Evolutionary conservation across 1,284 basidiomycete species (phyloP), one percentile per base, ranked within the genome.

Genomic region (Apiotrichum sp.): DNA sequence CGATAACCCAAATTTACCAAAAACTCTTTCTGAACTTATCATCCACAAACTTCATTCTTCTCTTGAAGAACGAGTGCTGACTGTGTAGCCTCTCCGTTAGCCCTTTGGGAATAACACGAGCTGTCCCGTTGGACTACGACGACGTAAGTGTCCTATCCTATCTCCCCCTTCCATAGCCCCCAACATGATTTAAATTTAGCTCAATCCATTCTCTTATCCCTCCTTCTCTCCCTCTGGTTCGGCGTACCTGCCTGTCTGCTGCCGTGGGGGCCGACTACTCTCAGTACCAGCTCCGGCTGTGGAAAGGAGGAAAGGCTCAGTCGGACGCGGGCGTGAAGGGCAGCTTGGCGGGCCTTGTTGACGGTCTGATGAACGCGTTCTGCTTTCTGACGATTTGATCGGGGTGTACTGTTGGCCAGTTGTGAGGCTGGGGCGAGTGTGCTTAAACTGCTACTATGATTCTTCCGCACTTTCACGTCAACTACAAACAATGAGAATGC

Each of bases 201-300:
- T 74, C 65, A 74, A 74, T 74, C 73, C 73, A 74, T 74, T 74
- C 73, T 74, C 73, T 74, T 68, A 74, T 52, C 61, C 54, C 61
- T 61, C 56, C 50, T 56, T 53, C 22, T 29, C 43, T 55, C 53
- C 63, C 51, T 53, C 56, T 41, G 32, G 49, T 47, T 56, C 46
- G 49, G 40, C 62, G 57, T 58, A 53, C 65, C 61, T 56, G 52
- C 64, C 61, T 53, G 55, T 58, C 49, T 31, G 40, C 46, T 44
- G 29, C 47, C 50, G 50, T 50, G 54, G 44, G 49, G 55, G 41
- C 44, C 31, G 50, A 56, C 35, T 52, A 56, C 46, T 46, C 47
- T 44, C 39, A 46, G 50, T 48, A 48, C 47, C 47, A 48, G 36
- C 36, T 39, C 47, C 11, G 36, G 35, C 35, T 48, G 47, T 31